A percentile compares a stretch with the other conserved stretches of the same genome.
Conservation (phyloP, 306 rosid species). For the Dryas drummondii region DNA sequence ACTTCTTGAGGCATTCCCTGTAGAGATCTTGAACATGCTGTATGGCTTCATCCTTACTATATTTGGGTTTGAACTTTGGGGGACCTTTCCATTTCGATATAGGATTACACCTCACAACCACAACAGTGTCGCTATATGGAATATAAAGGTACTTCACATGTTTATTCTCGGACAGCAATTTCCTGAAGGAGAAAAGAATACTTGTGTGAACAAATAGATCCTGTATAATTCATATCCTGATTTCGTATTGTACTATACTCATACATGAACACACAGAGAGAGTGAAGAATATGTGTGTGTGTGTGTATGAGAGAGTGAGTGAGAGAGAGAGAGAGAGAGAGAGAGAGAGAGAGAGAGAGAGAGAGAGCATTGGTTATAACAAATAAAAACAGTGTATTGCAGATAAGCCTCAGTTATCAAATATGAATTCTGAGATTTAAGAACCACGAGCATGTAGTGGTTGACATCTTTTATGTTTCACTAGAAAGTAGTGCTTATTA, state of each 20-base stretch:
- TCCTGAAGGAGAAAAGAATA: slow-evolving; percentile 37
- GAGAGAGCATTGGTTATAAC: not conserved
- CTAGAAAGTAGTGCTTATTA: not conserved
- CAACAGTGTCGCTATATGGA: slow-evolving; percentile 75
- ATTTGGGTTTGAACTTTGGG: slow-evolving; percentile 82
- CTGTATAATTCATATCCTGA: not conserved
- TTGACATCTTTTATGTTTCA: not conserved
- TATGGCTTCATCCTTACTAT: slow-evolving; percentile 72
- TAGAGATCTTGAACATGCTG: slow-evolving; percentile 79
- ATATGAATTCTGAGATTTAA: not conserved
- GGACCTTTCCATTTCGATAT: slow-evolving; percentile 89
- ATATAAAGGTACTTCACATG: slow-evolving; percentile 88
- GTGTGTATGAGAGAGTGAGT: not conserved
- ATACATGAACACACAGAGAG: not conserved
- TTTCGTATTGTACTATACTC: not conserved
- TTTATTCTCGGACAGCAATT: slow-evolving; percentile 78
- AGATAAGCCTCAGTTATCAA: not conserved
- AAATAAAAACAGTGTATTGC: not conserved
- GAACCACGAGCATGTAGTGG: not conserved
- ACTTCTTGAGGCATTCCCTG: slow-evolving; percentile 60
- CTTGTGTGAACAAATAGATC: not conserved
- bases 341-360: not conserved
- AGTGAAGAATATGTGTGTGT: not conserved
- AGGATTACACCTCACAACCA: slow-evolving; percentile 92
- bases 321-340: not conserved